Conservation (phyloP, 345 rosid species). For the Eucalyptus guilfoylei region DNA sequence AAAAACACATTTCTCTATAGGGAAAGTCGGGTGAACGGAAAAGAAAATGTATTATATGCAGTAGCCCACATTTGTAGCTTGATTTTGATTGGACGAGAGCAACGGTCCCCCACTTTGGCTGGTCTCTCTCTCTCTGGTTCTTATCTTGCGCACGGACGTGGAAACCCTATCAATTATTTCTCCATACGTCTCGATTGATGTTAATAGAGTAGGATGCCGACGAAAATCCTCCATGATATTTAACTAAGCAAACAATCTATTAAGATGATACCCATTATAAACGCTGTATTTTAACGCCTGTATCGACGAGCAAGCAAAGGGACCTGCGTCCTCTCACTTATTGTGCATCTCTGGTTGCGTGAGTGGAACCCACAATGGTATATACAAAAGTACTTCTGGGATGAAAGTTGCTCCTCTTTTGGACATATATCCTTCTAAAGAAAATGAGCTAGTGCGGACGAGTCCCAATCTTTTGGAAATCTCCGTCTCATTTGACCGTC, state of each 20-base stretch:
- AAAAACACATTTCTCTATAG: background rate
- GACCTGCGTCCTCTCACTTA: background rate
- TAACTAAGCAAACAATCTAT: background rate
- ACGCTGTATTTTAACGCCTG: background rate
- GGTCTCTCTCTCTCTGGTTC: background rate
- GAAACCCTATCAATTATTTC: background rate
- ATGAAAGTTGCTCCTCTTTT: background rate
- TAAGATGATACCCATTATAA: background rate
- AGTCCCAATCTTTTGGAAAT: background rate
- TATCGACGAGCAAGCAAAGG: background rate
- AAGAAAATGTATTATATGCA: background rate
- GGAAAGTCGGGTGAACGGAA: background rate
- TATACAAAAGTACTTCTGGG: background rate
- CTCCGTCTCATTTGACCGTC: background rate
- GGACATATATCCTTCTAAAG: background rate
- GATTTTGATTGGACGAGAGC: background rate
- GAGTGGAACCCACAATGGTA: background rate
- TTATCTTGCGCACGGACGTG: background rate
- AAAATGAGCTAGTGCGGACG: background rate
- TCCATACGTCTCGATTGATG: background rate
- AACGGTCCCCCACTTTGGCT: background rate
- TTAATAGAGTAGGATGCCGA: background rate
- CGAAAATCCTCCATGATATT: background rate
- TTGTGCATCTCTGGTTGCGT: background rate
- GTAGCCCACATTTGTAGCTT: background rate